Percentiles rank a stretch among this genome's conserved stretches.
phyloP scores from a whole-genome alignment of 2,329 filamentous ascomycete genomes.

The Immersiporthe knoxdaviesiana region DNA sequence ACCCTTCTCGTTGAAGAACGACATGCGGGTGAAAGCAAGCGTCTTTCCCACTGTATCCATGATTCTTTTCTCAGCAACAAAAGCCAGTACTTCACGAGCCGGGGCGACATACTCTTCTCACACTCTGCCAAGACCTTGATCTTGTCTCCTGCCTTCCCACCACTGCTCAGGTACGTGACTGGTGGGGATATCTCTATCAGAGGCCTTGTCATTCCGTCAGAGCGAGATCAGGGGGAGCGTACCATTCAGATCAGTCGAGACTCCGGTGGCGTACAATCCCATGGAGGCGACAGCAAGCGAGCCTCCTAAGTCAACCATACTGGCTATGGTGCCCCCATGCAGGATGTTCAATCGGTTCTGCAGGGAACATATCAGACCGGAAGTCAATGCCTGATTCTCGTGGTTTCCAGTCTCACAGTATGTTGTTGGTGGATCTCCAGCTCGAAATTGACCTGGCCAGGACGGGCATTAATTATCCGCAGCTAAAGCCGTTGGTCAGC shows the following conservation, averaged over 20 bases:
- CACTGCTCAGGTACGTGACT: conserved; percentile 67
- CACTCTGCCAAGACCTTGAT: conserved; percentile 61
- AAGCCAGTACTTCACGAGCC: background rate
- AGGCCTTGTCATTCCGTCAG: background rate
- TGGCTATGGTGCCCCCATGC: conserved; percentile 79
- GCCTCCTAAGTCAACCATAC: conserved; percentile 70
- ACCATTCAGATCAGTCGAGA: conserved; percentile 69
- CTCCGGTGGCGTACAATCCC: conserved; percentile 64
- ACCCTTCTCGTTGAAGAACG: conserved; percentile 62
- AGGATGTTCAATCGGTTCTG: conserved; percentile 78
- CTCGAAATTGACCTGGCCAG: conserved; percentile 75
- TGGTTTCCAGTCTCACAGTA: conserved; percentile 57
- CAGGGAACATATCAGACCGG: background rate
- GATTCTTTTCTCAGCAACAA: conserved; percentile 13
- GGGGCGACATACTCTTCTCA: conserved; percentile 57
- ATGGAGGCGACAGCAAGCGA: conserved; percentile 68
- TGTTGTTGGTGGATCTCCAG: conserved; percentile 75
- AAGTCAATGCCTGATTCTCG: background rate
- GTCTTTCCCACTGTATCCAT: conserved; percentile 64
- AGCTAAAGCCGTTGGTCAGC: conserved; percentile 51
- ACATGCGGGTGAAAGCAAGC: conserved; percentile 62
- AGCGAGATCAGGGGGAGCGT: conserved; percentile 11
- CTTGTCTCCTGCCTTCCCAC: conserved; percentile 60
- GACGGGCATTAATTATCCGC: conserved; percentile 64
- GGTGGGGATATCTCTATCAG: conserved; percentile 5